Conservation (phyloP, 2,329 filamentous ascomycete species). For the Davidsoniella australis region DNA sequence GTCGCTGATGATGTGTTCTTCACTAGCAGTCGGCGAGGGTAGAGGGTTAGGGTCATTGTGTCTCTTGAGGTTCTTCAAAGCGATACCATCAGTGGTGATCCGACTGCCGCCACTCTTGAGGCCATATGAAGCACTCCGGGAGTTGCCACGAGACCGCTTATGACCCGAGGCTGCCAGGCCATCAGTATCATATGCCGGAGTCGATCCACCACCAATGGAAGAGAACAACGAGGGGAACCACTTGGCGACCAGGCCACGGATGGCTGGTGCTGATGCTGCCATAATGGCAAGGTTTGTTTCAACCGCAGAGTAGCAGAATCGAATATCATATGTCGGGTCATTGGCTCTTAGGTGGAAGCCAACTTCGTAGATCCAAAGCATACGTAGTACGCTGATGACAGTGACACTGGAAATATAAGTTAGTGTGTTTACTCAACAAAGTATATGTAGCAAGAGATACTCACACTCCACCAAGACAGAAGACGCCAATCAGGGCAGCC, state of each 20-base stretch:
- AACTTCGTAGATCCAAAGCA: conserved; percentile 16
- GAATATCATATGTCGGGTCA: conserved; percentile 19
- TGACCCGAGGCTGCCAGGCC: conserved; percentile 11
- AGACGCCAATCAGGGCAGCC: conserved; percentile 24
- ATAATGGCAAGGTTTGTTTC: conserved; percentile 24
- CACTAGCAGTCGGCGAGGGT: conserved; percentile 19
- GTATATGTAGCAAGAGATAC: conserved; percentile 11
- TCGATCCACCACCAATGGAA: not conserved
- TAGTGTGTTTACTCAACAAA: not conserved
- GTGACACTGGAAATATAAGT: conserved; percentile 17
- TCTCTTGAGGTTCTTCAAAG: conserved; percentile 18
- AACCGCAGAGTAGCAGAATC: conserved; percentile 19
- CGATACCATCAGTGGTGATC: conserved; percentile 11
- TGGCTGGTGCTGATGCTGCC: conserved; percentile 21
- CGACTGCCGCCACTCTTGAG: not conserved
- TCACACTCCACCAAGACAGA: conserved; percentile 23
- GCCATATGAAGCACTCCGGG: not conserved
- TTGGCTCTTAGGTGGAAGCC: conserved; percentile 3
- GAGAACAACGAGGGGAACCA: conserved; percentile 21
- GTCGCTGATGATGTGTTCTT: conserved; percentile 22
- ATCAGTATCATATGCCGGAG: conserved; percentile 3
- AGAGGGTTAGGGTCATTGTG: conserved; percentile 19
- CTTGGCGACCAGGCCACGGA: conserved; percentile 20
- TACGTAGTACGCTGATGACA: conserved; percentile 19
- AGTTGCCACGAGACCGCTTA: conserved; percentile 12